Conservation (phyloP, 495 filamentous ascomycete species). For the Trichocladium uniseriatum region DNA sequence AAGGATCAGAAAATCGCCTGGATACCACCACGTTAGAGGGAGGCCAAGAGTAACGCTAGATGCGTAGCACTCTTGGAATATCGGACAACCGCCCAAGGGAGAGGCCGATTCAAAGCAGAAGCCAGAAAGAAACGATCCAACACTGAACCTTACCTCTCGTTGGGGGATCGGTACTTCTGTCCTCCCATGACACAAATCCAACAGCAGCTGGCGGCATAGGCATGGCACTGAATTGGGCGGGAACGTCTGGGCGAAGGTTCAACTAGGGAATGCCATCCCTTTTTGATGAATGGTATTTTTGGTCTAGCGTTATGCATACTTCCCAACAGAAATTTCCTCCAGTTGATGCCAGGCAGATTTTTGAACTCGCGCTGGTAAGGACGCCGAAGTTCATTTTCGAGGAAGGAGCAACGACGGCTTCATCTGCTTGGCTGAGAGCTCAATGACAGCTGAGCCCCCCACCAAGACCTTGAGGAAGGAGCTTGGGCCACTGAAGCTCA, state of each 20-base stretch:
- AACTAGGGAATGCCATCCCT: no score
- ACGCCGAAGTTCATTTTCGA: no score
- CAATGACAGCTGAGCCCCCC: no score
- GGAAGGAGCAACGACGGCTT: neutral
- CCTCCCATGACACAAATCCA: constrained; percentile 9
- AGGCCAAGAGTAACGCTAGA: neutral
- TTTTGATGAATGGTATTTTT: no score
- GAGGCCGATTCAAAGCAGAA: neutral
- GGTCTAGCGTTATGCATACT: no score
- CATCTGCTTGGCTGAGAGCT: no score
- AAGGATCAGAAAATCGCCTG: constrained; percentile 16
- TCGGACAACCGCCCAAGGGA: neutral
- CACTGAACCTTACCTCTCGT: constrained; percentile 6
- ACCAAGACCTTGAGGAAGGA: constrained; percentile 8
- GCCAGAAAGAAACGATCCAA: neutral
- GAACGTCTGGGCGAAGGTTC: neutral
- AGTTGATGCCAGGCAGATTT: no score
- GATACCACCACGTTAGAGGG: neutral
- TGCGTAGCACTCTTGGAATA: neutral
- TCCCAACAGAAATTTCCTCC: no score
- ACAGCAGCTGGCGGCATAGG: constrained; percentile 1
- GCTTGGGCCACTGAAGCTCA: constrained; percentile 8
- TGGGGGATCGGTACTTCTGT: constrained; percentile 8
- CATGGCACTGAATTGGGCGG: neutral
- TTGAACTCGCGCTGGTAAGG: no score